These are phyloP conservation scores for Glaciozyma martinii DNA, from an alignment of 768 basidiomycete genomes.

Conservation along the genomic window DNA sequence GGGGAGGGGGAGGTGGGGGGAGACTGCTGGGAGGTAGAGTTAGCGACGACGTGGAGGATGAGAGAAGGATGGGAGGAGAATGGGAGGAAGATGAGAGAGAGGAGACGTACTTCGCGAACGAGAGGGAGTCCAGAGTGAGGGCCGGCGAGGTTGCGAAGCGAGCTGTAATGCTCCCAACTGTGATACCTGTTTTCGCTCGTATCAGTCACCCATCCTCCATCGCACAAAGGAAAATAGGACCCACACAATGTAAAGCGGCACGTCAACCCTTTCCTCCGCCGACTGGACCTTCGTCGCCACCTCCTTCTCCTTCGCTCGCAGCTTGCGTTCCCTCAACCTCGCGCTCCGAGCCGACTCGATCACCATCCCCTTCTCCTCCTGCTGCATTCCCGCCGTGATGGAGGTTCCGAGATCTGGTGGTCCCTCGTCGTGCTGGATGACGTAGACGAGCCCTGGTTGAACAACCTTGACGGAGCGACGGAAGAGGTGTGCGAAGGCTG, in stretches of 20 bases:
- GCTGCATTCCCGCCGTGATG: neutral
- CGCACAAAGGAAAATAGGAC: neutral
- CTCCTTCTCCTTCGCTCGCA: constrained; percentile 5
- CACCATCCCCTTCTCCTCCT: neutral
- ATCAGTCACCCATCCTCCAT: too few species aligned
- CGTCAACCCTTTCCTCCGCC: neutral
- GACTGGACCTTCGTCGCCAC: too few species aligned
- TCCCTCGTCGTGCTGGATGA: constrained; percentile 47
- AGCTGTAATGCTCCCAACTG: constrained; percentile 82
- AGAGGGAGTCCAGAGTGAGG: constrained; percentile 58
- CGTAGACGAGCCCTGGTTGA: constrained; percentile 82
- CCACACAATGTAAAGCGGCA: constrained; percentile 74
- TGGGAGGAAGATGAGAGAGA: too few species aligned
- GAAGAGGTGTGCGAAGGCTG: constrained; percentile 75
- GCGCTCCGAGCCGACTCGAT: constrained; percentile 7
- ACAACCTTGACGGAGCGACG: constrained; percentile 77
- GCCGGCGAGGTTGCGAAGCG: constrained; percentile 76
- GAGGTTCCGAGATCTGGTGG: neutral
- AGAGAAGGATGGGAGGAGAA: too few species aligned
- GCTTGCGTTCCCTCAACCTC: constrained; percentile 17
- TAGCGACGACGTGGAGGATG: too few species aligned
- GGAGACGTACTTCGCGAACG: constrained; percentile 12
- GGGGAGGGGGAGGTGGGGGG: too few species aligned
- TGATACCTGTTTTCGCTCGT: constrained; percentile 8
- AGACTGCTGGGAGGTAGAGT: too few species aligned